Evolutionary conservation across 306 rosid genomes (phyloP), one percentile per base, ranked within the genome.

Genomic region (Ziziphus jujuba): DNA sequence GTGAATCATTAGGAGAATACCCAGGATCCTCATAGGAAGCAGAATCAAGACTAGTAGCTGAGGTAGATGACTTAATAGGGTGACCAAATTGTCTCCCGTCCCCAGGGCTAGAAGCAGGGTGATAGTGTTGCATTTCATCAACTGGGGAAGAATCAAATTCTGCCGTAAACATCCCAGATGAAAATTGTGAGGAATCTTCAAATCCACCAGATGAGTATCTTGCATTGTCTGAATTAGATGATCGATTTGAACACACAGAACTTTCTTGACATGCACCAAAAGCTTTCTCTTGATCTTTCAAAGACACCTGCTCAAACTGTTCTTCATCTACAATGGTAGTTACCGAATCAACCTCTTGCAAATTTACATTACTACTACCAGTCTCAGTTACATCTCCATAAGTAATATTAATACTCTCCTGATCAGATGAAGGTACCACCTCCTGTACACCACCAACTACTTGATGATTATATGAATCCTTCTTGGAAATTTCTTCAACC

Each of bases 221-320:
- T 72, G 75, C 81, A 73, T 75, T 65, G 67, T 89, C 89, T 51
- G 82, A 85, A 77, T 63, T 68, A 16, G 82, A 74, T 58, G 82
- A 64, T 58, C 17, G 72, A 50, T 70, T 80, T 62, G 89, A 86
- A 67, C 60, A 80, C 61, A 72, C 66, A 61, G 20, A 53, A 61
- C 66, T 61, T n/a, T 72, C 62, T 36, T 40, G 60, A 55, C 75
- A 44, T 60, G 68, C 77, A 23, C 64, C 75, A 34, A 24, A 72
- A 70, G 63, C 70, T 84, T 82, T 89, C 74, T 70, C 84, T 63
- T 84, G 84, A 56, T 86, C 97, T 74, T 82, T 82, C 79, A 87
- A 80, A 24, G 89, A 81, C 48, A 87, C 88, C 70, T 75, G 90
- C 81, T 90, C 96, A 78, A 90, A 87, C 54, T 67, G 86, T 25